Conservation (phyloP, 306 rosid genomes). For the Biancaea sappan region DNA sequence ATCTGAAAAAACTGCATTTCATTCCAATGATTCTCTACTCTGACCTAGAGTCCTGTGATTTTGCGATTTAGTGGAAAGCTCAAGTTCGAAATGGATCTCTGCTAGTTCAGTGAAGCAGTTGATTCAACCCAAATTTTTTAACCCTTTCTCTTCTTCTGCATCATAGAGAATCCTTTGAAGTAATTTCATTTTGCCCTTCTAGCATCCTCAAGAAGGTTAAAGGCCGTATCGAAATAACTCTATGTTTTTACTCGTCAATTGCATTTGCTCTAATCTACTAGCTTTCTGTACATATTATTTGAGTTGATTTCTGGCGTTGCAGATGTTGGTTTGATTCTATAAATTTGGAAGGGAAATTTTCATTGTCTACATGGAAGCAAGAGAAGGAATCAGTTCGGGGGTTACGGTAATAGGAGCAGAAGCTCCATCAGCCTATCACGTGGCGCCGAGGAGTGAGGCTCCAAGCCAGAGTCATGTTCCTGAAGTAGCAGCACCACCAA, state of each 20-base stretch:
- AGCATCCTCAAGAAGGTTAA: slow-evolving; percentile 35
- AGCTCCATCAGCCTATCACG: slow-evolving; percentile 81
- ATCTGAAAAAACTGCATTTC: slow-evolving; percentile 31
- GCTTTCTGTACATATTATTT: neutral
- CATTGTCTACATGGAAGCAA: slow-evolving; percentile 64
- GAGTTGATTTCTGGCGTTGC: slow-evolving; percentile 27
- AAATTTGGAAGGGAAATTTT: slow-evolving; percentile 27
- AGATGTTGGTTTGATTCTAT: slow-evolving; percentile 47
- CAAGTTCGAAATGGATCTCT: slow-evolving; percentile 25
- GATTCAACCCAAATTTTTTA: slow-evolving; percentile 12
- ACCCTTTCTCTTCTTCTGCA: neutral
- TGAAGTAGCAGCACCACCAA: slow-evolving; percentile 5
- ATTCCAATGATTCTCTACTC: slow-evolving; percentile 13
- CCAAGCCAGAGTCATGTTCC: slow-evolving; percentile 51
- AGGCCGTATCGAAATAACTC: slow-evolving; percentile 2
- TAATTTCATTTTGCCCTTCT: slow-evolving; percentile 31
- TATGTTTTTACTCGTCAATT: neutral
- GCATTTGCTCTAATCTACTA: neutral
- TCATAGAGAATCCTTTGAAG: slow-evolving; percentile 29
- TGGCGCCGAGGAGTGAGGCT: slow-evolving; percentile 77
- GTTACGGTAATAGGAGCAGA: slow-evolving; percentile 87
- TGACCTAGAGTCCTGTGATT: slow-evolving; percentile 1
- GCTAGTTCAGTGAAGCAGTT: slow-evolving; percentile 14
- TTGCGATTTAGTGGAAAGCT: slow-evolving; percentile 12
- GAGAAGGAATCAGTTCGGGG: slow-evolving; percentile 73